Percentiles rank a stretch among this genome's conserved stretches.
Conservation (phyloP, 345 rosid genomes). For the Camelina laxa region DNA sequence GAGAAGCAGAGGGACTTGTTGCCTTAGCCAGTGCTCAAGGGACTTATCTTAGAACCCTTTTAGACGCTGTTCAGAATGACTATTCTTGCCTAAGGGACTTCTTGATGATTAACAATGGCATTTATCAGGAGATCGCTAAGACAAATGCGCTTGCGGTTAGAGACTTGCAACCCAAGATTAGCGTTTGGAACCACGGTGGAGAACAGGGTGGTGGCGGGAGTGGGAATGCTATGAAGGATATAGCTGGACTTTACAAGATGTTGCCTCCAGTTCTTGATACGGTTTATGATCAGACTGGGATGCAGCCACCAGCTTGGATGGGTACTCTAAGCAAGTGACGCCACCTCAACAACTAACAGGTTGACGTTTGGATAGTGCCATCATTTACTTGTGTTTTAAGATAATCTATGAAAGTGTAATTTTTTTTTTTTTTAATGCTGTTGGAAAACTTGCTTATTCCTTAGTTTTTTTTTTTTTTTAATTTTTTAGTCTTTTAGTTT, state of each 20-base stretch:
- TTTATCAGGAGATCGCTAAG: constrained; percentile 63
- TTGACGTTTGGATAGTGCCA: constrained; percentile 15
- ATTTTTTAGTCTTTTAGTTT: too few species aligned
- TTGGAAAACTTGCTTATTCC: background rate
- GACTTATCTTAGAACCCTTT: constrained; percentile 55
- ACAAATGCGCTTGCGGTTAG: constrained; percentile 62
- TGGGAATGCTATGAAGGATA: constrained; percentile 57
- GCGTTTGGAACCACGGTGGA: constrained; percentile 67
- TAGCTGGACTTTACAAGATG: constrained; percentile 73
- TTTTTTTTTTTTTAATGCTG: background rate
- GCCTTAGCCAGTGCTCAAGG: constrained; percentile 73
- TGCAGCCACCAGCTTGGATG: constrained; percentile 75
- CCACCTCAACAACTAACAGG: background rate
- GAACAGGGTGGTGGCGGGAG: constrained; percentile 31
- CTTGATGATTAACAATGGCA: constrained; percentile 62
- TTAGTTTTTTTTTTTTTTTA: background rate
- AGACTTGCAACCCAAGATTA: constrained; percentile 69
- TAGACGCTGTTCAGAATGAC: constrained; percentile 60
- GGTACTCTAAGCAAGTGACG: constrained; percentile 41
- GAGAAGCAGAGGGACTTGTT: constrained; percentile 68
- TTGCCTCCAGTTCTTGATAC: constrained; percentile 76
- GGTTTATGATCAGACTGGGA: constrained; percentile 81
- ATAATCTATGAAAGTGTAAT: background rate
- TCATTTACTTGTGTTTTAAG: constrained; percentile 28
- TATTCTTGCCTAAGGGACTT: constrained; percentile 60